Evolutionary conservation across 1,139 yeast species (phyloP).

Genomic region (Yamadazyma songkhlaensis): DNA sequence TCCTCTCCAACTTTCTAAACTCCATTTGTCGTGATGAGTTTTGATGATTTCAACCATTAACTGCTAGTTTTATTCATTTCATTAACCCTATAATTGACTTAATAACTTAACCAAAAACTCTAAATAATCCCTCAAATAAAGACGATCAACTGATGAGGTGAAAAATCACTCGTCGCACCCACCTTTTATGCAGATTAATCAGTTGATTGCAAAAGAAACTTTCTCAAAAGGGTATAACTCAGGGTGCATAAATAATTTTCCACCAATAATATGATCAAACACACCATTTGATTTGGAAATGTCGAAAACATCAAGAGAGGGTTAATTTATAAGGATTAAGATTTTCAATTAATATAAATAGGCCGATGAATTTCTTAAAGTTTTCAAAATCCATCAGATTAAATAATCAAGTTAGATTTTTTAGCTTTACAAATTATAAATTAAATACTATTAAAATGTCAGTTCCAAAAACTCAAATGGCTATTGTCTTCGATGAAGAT

Average conservation of each 20-base stretch:
- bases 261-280: not conserved
- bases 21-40: no score
- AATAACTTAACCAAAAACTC: no score
- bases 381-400: slow-evolving; percentile 1
- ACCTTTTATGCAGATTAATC: not conserved
- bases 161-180: no score
- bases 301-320: slow-evolving; percentile 3
- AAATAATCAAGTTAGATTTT: not conserved
- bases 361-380: slow-evolving; percentile 3
- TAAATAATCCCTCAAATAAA: no score
- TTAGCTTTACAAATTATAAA: slow-evolving; percentile 4
- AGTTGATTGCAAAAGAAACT: not conserved
- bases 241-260: not conserved
- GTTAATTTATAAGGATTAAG: not conserved
- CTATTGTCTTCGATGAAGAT: slow-evolving; percentile 34
- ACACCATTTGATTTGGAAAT: not conserved
- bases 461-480: slow-evolving; percentile 39
- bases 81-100: not conserved
- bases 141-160: no score
- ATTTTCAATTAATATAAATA: slow-evolving; percentile 5
- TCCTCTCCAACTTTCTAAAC: no score
- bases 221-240: not conserved
- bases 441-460: slow-evolving; percentile 14
- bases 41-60: no score
- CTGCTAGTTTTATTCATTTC: not conserved